phyloP scores from a whole-genome alignment of 2,329 filamentous ascomycete species.

The Diaporthe ilicicola region DNA sequence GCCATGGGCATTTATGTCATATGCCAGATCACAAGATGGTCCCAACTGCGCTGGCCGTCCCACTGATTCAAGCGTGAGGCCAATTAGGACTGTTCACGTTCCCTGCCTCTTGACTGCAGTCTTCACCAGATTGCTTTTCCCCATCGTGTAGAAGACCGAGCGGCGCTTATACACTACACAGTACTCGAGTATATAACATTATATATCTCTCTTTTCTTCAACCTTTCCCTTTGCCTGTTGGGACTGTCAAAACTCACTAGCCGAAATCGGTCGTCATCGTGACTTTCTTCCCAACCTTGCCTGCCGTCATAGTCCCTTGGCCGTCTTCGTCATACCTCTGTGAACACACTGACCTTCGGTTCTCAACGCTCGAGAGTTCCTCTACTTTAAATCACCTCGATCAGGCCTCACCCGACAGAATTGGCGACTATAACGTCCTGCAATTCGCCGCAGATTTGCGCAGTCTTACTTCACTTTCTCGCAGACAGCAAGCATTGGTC shows the following conservation, averaged over 20 bases:
- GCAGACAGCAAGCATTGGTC: neutral
- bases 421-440: no score
- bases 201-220: neutral
- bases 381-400: no score
- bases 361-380: neutral
- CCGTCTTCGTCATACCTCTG: constrained; percentile 27
- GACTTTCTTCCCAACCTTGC: constrained; percentile 15
- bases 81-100: neutral
- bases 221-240: neutral
- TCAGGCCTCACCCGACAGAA: neutral
- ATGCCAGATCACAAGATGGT: constrained; percentile 1
- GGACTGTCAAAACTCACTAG: neutral
- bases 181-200: neutral
- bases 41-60: neutral
- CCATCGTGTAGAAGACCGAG: constrained; percentile 1
- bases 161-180: constrained; percentile 10
- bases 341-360: neutral
- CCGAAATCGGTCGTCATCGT: constrained; percentile 19
- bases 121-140: neutral
- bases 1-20: constrained; percentile 4
- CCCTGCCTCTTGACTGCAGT: neutral
- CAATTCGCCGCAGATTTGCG: neutral
- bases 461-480: neutral
- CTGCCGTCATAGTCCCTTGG: constrained; percentile 12
- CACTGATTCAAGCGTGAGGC: constrained; percentile 9